A percentile compares a stretch with the other conserved stretches of the same genome.
phyloP scores from a whole-genome alignment of 1,284 basidiomycete genomes.

The Sanghuangporus weigelae region DNA sequence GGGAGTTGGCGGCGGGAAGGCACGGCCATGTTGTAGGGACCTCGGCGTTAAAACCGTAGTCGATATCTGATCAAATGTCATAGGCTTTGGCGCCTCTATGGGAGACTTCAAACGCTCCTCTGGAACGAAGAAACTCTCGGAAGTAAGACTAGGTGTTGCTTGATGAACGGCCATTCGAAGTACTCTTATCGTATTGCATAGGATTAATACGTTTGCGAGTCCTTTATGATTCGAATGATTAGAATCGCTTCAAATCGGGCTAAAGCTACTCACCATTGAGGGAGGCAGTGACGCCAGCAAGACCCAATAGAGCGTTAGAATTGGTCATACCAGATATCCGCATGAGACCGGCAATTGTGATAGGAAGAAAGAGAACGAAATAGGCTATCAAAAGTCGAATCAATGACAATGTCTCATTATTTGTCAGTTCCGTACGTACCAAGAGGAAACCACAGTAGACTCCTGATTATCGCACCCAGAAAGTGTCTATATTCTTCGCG shows the following conservation, averaged over 20 bases:
- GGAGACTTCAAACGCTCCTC: slow-evolving; percentile 15
- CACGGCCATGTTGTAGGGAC: slow-evolving; percentile 5
- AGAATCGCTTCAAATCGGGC: neutral
- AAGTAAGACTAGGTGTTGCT: neutral
- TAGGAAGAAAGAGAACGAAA: slow-evolving; percentile 13
- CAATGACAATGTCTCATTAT: neutral
- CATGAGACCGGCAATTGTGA: slow-evolving; percentile 16
- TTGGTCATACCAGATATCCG: slow-evolving; percentile 9
- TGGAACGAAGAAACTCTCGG: slow-evolving; percentile 17
- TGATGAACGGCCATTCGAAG: slow-evolving; percentile 44
- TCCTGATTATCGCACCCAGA: slow-evolving; percentile 50
- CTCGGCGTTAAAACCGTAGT: neutral
- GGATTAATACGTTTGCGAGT: slow-evolving; percentile 54
- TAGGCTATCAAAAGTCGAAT: slow-evolving; percentile 1
- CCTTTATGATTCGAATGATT: slow-evolving; percentile 34
- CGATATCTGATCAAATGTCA: neutral
- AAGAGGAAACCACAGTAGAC: slow-evolving; percentile 61
- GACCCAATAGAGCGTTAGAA: slow-evolving; percentile 23
- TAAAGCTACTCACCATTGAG: slow-evolving; percentile 11
- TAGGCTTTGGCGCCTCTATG: slow-evolving; percentile 11
- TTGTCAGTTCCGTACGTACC: slow-evolving; percentile 34
- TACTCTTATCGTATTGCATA: slow-evolving; percentile 64
- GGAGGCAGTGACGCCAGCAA: slow-evolving; percentile 11
- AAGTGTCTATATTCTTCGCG: slow-evolving; percentile 52
- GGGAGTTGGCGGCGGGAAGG: slow-evolving; percentile 13